Evolutionary conservation across 2,329 filamentous ascomycete species (phyloP), one percentile per base, ranked within the genome.

Genomic region (Epichloe bromicola): DNA sequence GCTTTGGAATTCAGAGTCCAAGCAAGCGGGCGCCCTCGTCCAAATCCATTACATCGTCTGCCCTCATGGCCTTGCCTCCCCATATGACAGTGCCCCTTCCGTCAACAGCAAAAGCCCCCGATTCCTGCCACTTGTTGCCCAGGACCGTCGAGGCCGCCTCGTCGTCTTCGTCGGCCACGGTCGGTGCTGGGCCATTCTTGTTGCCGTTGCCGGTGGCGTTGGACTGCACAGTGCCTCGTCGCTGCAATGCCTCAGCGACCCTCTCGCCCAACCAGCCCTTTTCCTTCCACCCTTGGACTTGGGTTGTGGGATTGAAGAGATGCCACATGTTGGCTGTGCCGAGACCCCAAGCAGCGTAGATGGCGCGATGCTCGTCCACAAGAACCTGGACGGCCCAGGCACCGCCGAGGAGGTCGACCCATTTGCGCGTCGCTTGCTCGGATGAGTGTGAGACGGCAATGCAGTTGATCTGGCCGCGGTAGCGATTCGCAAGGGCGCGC

Each of bases 361-460:
- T 58, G 54, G 74, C 69, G 53, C 78, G 72, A 53, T 75, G 71
- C 57, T 78, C 72, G 63, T 82, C 78, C 51, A 80, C 64, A 51
- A 82, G 62, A 3, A 82, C 62, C 54, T 75, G 69, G 33, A 81
- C 70, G 60, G 70, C 72, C 74, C 78, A 78, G 14, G 75, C 67
- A 53, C 78, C 78, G 60, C 78, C 78, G 12, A 82, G 62, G 17
- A 79, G 67, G 55, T 76, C 74, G 44, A 79, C 58, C 78, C 78
- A 82, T 55, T 75, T 75, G 38, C 69, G 63, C 1, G 79, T 82
- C 33, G 79, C 77, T 20, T 70, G 66, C 4, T 68, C 63, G 8
- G 78, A 80, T 39, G 78, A 75, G 65, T 82, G 79, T 23, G 78
- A 81, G 48, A 82, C 68, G 55, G 78, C 78, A 51, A 82, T 68